Evolutionary conservation across 108 stramenopile genomes (phyloP), one percentile per base, ranked within the genome.

Genomic region (Stephanodiscus minutulus): DNA sequence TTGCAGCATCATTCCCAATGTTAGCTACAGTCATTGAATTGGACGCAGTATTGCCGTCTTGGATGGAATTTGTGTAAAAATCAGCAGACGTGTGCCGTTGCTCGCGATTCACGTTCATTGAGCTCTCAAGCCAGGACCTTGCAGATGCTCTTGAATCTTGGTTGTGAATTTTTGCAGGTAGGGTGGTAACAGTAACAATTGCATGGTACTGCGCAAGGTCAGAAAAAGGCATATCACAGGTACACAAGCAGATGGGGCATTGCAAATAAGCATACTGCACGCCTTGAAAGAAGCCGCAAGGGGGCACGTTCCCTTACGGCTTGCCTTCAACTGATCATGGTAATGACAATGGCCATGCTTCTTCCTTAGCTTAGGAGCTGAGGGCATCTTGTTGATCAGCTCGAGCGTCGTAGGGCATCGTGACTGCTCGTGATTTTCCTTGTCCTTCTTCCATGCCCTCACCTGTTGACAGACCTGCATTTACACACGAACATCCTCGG

Each of bases 231-330:
- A 28, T 29, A 28, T 29, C 3, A 12, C 55, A 56, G 6, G 28
- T 28, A 56, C 55, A 56, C 24, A 56, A 29, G n/a, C 55, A 56
- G 15, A 56, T 25, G 1, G 55, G 55, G 28, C 55, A 56, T 56
- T 25, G 15, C 28, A 8, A 24, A 31, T 10, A 17, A 17, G 15
- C 7, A 11, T 28, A 56, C 11, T 29, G 24, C 3, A 56, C 55
- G 24, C 28, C 28, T 25, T 56, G 29, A 7, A 3, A 25, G 15
- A 56, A 17, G 27, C 55, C 24, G 8, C 28, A 25, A 56, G 6
- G 0, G 55, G 27, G 27, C 55, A 56, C 31, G 24, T 7, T 28
- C 15, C 15, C 11, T 29, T 29, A 0, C 27, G 7, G 10, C 11
- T 29, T 1, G 28, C 15, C 27, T 28, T 17, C 10, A 56, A 17